These are phyloP conservation scores for Pseudopyrenochaeta lycopersici DNA, from an alignment of 2,329 filamentous ascomycete genomes.

Conservation along the genomic window DNA sequence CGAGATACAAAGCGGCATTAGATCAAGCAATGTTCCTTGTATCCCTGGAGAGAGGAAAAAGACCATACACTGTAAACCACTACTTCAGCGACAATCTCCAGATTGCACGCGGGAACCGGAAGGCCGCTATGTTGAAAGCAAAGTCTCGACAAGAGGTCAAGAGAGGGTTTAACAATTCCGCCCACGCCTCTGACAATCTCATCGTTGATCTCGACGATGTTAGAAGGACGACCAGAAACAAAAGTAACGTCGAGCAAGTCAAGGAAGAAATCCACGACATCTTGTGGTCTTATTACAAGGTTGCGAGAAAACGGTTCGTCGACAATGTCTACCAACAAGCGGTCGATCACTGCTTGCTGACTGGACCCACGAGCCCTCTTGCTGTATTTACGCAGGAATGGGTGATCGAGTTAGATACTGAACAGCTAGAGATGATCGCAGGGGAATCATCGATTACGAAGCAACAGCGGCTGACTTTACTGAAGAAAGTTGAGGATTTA, in stretches of 20 bases:
- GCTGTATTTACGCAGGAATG: background rate
- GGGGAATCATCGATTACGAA: background rate
- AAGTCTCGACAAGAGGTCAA: background rate
- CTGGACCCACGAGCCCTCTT: background rate
- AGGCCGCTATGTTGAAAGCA: background rate
- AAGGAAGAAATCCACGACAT: slow-evolving; percentile 6
- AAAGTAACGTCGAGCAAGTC: slow-evolving; percentile 1
- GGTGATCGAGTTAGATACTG: background rate
- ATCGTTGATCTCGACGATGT: background rate
- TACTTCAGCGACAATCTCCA: background rate
- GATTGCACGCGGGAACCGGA: background rate
- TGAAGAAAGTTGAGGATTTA: background rate
- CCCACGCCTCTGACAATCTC: background rate
- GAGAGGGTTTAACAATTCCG: background rate
- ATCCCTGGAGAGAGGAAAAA: background rate
- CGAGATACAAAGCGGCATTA: background rate
- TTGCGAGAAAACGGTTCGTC: slow-evolving; percentile 3
- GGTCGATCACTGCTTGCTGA: background rate
- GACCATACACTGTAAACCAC: background rate
- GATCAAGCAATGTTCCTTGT: background rate
- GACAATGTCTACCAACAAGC: slow-evolving; percentile 1
- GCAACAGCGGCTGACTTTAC: background rate
- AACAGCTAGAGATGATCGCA: slow-evolving; percentile 1
- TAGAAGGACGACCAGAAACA: background rate
- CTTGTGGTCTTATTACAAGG: slow-evolving; percentile 3